Conservation (phyloP, 2,329 filamentous ascomycete genomes). For the Nothophaeocryptopus gaeumannii region DNA sequence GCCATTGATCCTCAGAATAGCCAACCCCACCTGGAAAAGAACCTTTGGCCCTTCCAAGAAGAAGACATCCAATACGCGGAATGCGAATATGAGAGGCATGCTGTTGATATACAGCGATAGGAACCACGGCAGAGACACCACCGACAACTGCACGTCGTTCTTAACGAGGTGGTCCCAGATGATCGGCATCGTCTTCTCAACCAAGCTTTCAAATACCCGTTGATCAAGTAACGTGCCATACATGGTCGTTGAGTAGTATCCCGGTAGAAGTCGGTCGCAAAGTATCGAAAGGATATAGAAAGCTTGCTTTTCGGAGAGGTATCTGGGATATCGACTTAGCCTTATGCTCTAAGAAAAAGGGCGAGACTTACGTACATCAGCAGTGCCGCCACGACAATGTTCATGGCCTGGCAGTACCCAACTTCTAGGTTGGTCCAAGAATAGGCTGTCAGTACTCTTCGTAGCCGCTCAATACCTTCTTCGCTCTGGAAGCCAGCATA, state of each 20-base stretch:
- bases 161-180: constrained; percentile 98
- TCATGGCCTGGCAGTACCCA: constrained; percentile 99
- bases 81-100: constrained; percentile 97
- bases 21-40: constrained; percentile 91
- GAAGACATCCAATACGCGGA: constrained; percentile 94
- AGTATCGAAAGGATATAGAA: constrained; percentile 90
- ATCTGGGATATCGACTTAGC: constrained; percentile 49
- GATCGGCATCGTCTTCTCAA: constrained; percentile 98
- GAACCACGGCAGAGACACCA: constrained; percentile 97
- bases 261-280: constrained; percentile 88
- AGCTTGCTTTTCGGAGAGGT: constrained; percentile 93
- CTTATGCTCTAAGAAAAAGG: background rate
- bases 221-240: constrained; percentile 96
- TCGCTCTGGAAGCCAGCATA: constrained; percentile 97
- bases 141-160: constrained; percentile 93
- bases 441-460: constrained; percentile 91
- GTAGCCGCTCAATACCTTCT: constrained; percentile 85
- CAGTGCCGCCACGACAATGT: constrained; percentile 96
- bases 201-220: constrained; percentile 92
- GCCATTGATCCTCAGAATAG: constrained; percentile 95
- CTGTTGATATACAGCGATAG: constrained; percentile 98
- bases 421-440: constrained; percentile 96
- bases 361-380: constrained; percentile 63
- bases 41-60: constrained; percentile 98
- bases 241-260: constrained; percentile 99